A percentile compares a stretch with the other conserved stretches of the same genome.
Evolutionary conservation across 1,139 yeast species (phyloP).

Genomic region (Yamadazyma blattariae): DNA sequence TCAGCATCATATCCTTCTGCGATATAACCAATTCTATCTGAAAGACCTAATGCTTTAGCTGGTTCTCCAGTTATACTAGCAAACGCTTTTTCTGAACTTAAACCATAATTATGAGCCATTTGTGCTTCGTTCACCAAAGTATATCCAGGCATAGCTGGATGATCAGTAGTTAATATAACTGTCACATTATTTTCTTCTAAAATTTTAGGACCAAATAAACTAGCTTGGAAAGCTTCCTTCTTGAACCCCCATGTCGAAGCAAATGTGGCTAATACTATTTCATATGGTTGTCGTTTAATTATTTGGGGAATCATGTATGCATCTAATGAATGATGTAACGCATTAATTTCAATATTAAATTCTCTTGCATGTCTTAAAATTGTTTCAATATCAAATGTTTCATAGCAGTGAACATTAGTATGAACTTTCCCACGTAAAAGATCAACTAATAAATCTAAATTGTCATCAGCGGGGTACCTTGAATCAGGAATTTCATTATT

Average conservation of each 20-base stretch:
- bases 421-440: conserved; percentile 6
- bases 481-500: neutral
- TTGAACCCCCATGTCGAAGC: conserved; percentile 6
- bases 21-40: conserved; percentile 9
- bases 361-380: conserved; percentile 7
- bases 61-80: conserved; percentile 10
- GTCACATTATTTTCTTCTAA: conserved; percentile 5
- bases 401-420: conserved; percentile 7
- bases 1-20: conserved; percentile 13
- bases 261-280: conserved; percentile 6
- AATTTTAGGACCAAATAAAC: conserved; percentile 6
- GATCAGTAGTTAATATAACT: conserved; percentile 7
- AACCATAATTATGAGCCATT: conserved; percentile 7
- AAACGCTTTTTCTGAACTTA: conserved; percentile 7
- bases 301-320: conserved; percentile 6
- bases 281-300: conserved; percentile 6
- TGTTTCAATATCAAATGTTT: conserved; percentile 7
- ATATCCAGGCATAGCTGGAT: conserved; percentile 7
- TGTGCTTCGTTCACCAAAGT: conserved; percentile 6
- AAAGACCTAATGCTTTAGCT: conserved; percentile 9
- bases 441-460: conserved; percentile 6
- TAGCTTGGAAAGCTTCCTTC: conserved; percentile 7
- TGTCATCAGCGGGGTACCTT: conserved; percentile 5
- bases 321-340: conserved; percentile 7
- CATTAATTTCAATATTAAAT: conserved; percentile 6